phyloP scores from a whole-genome alignment of 805 yeast species.

The Wickerhamiella lipophila region DNA sequence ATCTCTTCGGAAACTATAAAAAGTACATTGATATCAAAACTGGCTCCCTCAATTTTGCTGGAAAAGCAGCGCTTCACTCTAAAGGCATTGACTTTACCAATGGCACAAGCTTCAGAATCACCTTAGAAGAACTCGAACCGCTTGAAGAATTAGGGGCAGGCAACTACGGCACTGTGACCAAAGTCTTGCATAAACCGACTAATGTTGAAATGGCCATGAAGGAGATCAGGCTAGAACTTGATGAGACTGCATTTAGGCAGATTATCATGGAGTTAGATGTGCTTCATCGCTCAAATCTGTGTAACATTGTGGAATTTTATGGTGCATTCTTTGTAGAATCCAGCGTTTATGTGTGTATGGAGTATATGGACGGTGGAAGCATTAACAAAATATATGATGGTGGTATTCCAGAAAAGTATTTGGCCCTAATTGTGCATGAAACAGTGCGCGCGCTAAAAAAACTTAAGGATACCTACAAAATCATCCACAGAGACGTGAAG shows the following conservation, averaged over 20 bases:
- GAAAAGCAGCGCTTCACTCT: constrained; percentile 83
- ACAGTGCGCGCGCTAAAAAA: constrained; percentile 72
- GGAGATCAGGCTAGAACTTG: constrained; percentile 85
- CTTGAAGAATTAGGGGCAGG: constrained; percentile 84
- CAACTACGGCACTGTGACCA: constrained; percentile 89
- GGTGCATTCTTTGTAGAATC: constrained; percentile 98
- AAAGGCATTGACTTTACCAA: constrained; percentile 83
- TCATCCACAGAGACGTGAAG: constrained; percentile 91
- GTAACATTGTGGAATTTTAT: constrained; percentile 86
- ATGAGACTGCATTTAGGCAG: constrained; percentile 86
- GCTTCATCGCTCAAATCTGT: constrained; percentile 79
- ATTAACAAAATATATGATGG: constrained; percentile 69
- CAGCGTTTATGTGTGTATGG: constrained; percentile 97
- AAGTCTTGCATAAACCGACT: constrained; percentile 86
- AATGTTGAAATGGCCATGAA: constrained; percentile 94
- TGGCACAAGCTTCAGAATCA: constrained; percentile 77
- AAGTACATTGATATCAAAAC: constrained; percentile 84
- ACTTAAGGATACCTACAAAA: constrained; percentile 79
- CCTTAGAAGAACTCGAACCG: constrained; percentile 63
- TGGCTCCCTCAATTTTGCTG: constrained; percentile 83
- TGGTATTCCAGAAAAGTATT: constrained; percentile 66
- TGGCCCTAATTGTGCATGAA: constrained; percentile 67
- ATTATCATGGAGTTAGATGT: constrained; percentile 93
- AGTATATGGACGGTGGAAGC: constrained; percentile 94
- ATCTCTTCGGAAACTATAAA: constrained; percentile 65